A percentile compares a stretch with the other conserved stretches of the same genome.
Evolutionary conservation across 192 early-diverging fungal species (phyloP).

Genomic region (Linnemannia zychae): DNA sequence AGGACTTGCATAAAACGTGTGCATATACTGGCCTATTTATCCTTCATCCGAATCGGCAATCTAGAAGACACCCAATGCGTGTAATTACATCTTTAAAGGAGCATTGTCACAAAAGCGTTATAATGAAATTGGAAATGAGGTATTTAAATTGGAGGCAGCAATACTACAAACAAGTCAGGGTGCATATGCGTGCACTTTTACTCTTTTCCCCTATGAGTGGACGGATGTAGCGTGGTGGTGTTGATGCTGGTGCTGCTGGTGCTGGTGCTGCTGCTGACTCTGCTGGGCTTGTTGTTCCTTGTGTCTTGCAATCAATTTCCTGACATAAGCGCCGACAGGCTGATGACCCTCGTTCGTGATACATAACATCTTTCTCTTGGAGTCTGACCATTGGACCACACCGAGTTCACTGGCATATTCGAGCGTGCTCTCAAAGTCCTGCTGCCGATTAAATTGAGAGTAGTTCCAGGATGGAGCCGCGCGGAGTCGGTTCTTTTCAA

Average conservation of each 20-base stretch:
- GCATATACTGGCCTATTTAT: too few relatives aligned
- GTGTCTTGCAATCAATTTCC: slow-evolving; percentile 40
- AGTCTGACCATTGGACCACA: slow-evolving; percentile 84
- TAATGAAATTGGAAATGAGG: too few relatives aligned
- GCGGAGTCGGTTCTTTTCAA: slow-evolving; percentile 87
- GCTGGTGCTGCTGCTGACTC: slow-evolving; percentile 28
- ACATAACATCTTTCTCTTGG: slow-evolving; percentile 76
- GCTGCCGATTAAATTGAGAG: slow-evolving; percentile 75
- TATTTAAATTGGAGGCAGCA: too few relatives aligned
- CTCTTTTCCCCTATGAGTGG: slow-evolving; percentile 16
- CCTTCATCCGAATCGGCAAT: too few relatives aligned
- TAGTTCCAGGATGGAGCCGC: slow-evolving; percentile 76
- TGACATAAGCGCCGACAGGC: slow-evolving; percentile 68
- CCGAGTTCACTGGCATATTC: slow-evolving; percentile 84
- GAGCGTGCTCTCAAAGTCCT: slow-evolving; percentile 81
- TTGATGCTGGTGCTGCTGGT: slow-evolving; percentile 26
- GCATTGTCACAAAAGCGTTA: too few relatives aligned
- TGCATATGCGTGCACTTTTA: too few relatives aligned
- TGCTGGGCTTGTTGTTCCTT: slow-evolving; percentile 39
- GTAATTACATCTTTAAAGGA: too few relatives aligned
- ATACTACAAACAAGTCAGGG: not conserved
- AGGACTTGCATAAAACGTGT: too few relatives aligned
- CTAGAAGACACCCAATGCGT: too few relatives aligned
- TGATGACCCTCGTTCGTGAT: slow-evolving; percentile 83
- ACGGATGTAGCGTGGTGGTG: slow-evolving; percentile 26